Evolutionary conservation across 495 filamentous ascomycete species (phyloP).

Genomic region (Xylaria palmicola): DNA sequence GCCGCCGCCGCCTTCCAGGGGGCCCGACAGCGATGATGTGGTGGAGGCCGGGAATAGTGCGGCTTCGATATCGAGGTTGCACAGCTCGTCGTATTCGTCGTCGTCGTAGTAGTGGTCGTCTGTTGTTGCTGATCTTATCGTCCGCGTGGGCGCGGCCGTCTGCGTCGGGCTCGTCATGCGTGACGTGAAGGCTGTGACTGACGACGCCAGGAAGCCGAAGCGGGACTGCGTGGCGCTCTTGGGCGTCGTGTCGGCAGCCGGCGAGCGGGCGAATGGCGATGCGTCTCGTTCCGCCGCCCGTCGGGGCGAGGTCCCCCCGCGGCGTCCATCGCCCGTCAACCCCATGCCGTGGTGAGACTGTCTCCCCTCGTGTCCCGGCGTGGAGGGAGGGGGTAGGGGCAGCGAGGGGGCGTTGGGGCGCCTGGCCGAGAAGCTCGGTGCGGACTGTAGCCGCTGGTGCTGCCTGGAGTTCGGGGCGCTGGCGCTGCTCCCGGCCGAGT

Average conservation of each 20-base stretch:
- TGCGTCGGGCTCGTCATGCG: slow-evolving; percentile 36
- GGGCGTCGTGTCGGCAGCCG: slow-evolving; percentile 24
- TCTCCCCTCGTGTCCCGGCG: slow-evolving; percentile 25
- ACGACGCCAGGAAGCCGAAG: slow-evolving; percentile 35
- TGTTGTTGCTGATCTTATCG: too few species aligned
- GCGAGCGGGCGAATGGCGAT: slow-evolving; percentile 30
- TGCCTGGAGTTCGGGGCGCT: slow-evolving; percentile 22
- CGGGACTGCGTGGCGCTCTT: slow-evolving; percentile 42
- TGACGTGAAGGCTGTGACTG: slow-evolving; percentile 43
- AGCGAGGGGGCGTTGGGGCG: slow-evolving; percentile 31
- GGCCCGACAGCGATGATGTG: slow-evolving; percentile 29
- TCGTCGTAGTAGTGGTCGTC: too few species aligned
- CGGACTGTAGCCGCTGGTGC: slow-evolving; percentile 46
- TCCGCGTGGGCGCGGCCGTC: slow-evolving; percentile 9
- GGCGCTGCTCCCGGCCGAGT: slow-evolving; percentile 29
- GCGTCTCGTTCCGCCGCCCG: slow-evolving; percentile 26
- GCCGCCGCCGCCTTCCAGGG: slow-evolving; percentile 34
- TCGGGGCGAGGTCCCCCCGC: slow-evolving; percentile 27
- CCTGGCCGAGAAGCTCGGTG: slow-evolving; percentile 37
- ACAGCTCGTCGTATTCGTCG: slow-evolving; percentile 68
- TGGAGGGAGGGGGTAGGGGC: slow-evolving; percentile 37
- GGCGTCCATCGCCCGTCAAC: slow-evolving; percentile 42
- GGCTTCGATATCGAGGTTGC: slow-evolving; percentile 61
- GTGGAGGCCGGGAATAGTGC: slow-evolving; percentile 55
- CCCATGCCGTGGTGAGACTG: slow-evolving; percentile 40